Percentiles rank a stretch among this genome's conserved stretches.
Evolutionary conservation across 129 eudicot species (phyloP).

Genomic region (Artemisia tridentata): DNA sequence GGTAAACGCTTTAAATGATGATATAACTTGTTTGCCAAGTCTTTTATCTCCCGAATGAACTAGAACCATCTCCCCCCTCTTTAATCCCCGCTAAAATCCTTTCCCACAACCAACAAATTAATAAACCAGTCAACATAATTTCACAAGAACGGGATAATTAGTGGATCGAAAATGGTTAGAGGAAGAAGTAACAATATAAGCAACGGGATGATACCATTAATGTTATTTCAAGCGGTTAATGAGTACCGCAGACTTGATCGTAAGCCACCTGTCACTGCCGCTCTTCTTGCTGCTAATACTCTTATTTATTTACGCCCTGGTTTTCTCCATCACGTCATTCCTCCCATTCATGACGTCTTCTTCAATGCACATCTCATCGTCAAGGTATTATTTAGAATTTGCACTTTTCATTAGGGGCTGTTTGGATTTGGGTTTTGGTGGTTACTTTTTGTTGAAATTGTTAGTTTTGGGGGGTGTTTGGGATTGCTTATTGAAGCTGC

Average conservation of each 20-base stretch:
- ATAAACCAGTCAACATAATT: too few species aligned
- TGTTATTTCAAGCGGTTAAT: slow-evolving; percentile 54
- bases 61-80: too few species aligned
- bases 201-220: slow-evolving; percentile 63
- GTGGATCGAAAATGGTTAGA: background rate
- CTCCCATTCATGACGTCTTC: slow-evolving; percentile 58
- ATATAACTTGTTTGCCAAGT: too few species aligned
- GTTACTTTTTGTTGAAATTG: too few species aligned
- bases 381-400: slow-evolving; percentile 43
- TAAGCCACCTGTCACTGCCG: slow-evolving; percentile 90
- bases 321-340: slow-evolving; percentile 53
- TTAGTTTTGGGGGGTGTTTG: too few species aligned
- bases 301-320: slow-evolving; percentile 67
- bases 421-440: too few species aligned
- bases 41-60: too few species aligned
- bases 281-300: slow-evolving; percentile 72
- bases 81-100: too few species aligned
- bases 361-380: slow-evolving; percentile 86
- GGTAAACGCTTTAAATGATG: too few species aligned
- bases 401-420: background rate
- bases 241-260: slow-evolving; percentile 68
- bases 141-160: too few species aligned
- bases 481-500: too few species aligned
- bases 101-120: too few species aligned
- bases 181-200: slow-evolving; percentile 30